Evolutionary conservation across 2,329 filamentous ascomycete genomes (phyloP), one percentile per base, ranked within the genome.

Genomic region (Cordyceps tenuipes): DNA sequence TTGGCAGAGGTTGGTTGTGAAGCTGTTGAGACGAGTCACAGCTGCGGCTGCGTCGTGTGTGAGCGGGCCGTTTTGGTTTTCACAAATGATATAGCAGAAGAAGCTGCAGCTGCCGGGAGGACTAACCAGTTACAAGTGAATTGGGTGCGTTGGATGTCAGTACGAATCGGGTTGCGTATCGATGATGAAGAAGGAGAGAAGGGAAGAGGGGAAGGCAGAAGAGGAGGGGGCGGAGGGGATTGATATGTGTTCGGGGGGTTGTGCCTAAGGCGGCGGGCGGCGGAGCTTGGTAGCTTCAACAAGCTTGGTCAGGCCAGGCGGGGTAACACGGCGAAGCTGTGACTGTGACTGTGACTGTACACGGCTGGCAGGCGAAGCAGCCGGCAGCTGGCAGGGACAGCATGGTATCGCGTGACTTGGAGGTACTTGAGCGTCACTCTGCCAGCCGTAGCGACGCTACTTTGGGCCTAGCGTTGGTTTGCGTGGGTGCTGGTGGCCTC

Each of bases 201-300:
- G 65, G 62, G 61, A 46, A 65, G 67, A 63, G 64, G 63, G 62
- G 64, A 63, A 63, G 61, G 58, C 31, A 55, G 19, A 51, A 61
- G 48, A 65, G 67, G 68, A 69, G 68, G 67, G 68, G 65, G 63
- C 66, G 59, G 63, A 63, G 65, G 49, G 67, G 65, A 62, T 68
- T 70, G 67, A 70, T 71, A 72, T 72, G 12, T 60, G 62, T 70
- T 64, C 64, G 62, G 55, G 63, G 64, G 47, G 65, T 62, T 46
- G 62, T 58, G 59, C 62, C 59, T 61, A 63, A 43, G 15, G 41
- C 6, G 41, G 59, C 62, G 62, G 63, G 59, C 54, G 49, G 62
- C 57, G 36, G 50, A 63, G 54, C 36, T 41, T 62, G 55, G 36
- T 36, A 57, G 39, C 21, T 36, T 43, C 39, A 43, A 43, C 43